Evolutionary conservation across 2,329 filamentous ascomycete species (phyloP).

Genomic region (Orbilia oligospora): DNA sequence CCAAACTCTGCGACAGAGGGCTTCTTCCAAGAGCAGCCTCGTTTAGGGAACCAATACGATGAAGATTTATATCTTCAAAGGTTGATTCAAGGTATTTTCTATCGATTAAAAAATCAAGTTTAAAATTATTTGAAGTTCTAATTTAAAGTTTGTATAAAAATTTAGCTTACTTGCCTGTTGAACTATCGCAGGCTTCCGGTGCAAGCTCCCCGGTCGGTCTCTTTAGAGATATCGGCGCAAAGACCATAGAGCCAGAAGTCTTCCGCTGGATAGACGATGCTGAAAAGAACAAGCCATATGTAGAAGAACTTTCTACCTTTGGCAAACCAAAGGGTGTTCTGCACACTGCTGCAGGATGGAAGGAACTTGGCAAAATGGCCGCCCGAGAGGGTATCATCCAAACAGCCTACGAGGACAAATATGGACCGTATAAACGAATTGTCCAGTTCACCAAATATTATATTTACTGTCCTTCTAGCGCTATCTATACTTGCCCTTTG

Average conservation of each 20-base stretch:
- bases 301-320: conserved; percentile 75
- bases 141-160: conserved; percentile 4
- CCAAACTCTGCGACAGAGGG: conserved; percentile 68
- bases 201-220: conserved; percentile 31
- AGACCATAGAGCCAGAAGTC: conserved; percentile 72
- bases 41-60: conserved; percentile 73
- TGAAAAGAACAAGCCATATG: conserved; percentile 76
- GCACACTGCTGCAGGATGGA: conserved; percentile 78
- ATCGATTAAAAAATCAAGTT: background rate
- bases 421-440: conserved; percentile 71
- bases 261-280: conserved; percentile 75
- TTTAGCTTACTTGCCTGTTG: conserved; percentile 37
- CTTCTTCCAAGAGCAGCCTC: conserved; percentile 73
- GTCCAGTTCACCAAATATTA: conserved; percentile 74
- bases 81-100: conserved; percentile 70
- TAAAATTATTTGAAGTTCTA: background rate
- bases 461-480: conserved; percentile 74
- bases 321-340: conserved; percentile 74
- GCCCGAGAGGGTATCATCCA: conserved; percentile 71
- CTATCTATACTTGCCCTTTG: conserved; percentile 76
- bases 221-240: conserved; percentile 49
- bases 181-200: conserved; percentile 40
- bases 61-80: conserved; percentile 73
- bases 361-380: conserved; percentile 74
- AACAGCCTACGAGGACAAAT: conserved; percentile 72